Evolutionary conservation across 441 rosid genomes (phyloP), one percentile per base, ranked within the genome.

Genomic region (Erodium chrysanthum): DNA sequence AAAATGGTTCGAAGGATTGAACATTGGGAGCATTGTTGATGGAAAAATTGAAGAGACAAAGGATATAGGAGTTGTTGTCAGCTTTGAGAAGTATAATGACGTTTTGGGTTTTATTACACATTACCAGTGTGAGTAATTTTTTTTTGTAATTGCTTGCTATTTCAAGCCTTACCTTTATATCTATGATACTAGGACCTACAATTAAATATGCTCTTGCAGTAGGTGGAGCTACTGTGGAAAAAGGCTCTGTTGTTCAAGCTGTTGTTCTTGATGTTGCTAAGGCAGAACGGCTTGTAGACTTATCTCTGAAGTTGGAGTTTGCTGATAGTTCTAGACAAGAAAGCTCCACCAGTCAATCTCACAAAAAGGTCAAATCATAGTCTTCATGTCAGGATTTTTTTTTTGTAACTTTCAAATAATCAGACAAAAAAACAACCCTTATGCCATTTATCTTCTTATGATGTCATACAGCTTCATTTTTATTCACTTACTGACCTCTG

Each of bases 81-180:
- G 86, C 74, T 88, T 95, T 73, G 86, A 84, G 23, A 76, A 85
- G 69, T 76, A 77, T 74, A 67, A 76, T 67, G 88, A 90, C 44
- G 82, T 91, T 74, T 75, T 86, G 46, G 99, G 99, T 76, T 94
- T 91, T 77, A 77, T 94, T 80, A 77, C 97, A 50, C 84, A 85
- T 60, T 70, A 86, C 74, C 99, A 94, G 60, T 71, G 99, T 94
- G 85, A 79, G 96, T 77, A 27, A 6, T 67, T 54, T 72, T 67
- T 54, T 72, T 68, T 59, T 7, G 11, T 37, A 27, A 67, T 29
- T 64, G 46, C 23, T 29, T 20, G 25, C 67, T 8, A 4, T 73
- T 17, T 44, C 59, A 52, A 18, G 29, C 21, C 14, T 67, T 68
- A 31, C 69, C 66, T 35, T 20, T 54, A 29, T 70, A 20, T 66